A percentile compares a stretch with the other conserved stretches of the same genome.
Conservation (phyloP, 1,284 basidiomycete species). For the Cutaneotrichosporon curvatum region DNA sequence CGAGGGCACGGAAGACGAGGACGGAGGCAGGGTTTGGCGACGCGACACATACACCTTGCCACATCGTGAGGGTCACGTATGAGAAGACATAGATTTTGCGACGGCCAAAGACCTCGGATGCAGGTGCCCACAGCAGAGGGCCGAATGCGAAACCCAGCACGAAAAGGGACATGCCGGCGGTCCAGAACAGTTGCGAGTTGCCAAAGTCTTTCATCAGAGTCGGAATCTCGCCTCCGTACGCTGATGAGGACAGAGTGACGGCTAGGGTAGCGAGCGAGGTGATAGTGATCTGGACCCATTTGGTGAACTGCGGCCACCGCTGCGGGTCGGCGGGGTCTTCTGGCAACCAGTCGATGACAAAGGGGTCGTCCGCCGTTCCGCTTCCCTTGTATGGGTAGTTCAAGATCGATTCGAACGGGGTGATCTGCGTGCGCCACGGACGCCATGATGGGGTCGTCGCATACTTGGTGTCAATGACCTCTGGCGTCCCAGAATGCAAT, state of each 20-base stretch:
- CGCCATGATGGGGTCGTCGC: constrained; percentile 20
- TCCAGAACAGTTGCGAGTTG: constrained; percentile 20
- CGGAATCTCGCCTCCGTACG: constrained; percentile 30
- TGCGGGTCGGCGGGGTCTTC: constrained; percentile 36
- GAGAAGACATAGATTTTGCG: constrained; percentile 59
- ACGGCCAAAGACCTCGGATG: constrained; percentile 53
- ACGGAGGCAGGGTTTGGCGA: constrained; percentile 27
- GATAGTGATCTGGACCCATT: constrained; percentile 29
- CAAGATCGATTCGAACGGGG: constrained; percentile 43
- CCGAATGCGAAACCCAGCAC: constrained; percentile 41
- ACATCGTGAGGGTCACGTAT: constrained; percentile 36
- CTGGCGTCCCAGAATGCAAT: background rate
- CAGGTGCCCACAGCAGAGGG: constrained; percentile 42
- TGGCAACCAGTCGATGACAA: constrained; percentile 42
- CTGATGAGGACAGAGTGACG: constrained; percentile 34
- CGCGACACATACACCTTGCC: constrained; percentile 29
- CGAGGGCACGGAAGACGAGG: constrained; percentile 37
- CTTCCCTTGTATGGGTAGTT: constrained; percentile 39
- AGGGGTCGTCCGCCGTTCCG: constrained; percentile 45
- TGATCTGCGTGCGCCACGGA: constrained; percentile 38
- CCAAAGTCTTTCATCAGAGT: constrained; percentile 24
- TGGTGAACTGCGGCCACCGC: constrained; percentile 26
- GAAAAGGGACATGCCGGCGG: constrained; percentile 32
- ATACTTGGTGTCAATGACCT: background rate
- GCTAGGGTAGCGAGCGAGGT: constrained; percentile 29